These are phyloP conservation scores for Crepidotus variabilis DNA, from an alignment of 768 basidiomycete genomes.

Conservation along the genomic window DNA sequence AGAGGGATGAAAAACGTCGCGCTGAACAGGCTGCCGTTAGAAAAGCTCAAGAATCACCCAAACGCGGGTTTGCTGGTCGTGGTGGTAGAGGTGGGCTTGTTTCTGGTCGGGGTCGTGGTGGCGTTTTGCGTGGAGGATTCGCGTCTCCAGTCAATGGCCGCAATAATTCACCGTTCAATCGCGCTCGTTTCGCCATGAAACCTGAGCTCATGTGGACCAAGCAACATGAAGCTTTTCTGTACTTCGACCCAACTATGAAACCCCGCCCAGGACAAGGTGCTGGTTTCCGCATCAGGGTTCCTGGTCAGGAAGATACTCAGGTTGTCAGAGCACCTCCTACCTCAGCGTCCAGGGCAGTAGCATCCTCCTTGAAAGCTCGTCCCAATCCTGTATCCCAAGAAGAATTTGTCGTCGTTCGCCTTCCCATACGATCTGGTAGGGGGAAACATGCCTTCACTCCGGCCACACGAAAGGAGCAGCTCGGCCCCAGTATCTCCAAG, in stretches of 20 bases:
- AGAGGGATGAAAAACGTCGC: constrained; percentile 58
- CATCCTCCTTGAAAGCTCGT: constrained; percentile 15
- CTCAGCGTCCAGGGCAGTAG: constrained; percentile 15
- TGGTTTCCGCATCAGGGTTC: constrained; percentile 59
- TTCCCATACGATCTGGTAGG: constrained; percentile 42
- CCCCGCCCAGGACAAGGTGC: constrained; percentile 53
- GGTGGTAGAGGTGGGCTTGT: constrained; percentile 45
- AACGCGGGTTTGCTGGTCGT: constrained; percentile 35
- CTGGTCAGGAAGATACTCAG: constrained; percentile 36
- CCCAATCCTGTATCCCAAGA: constrained; percentile 26
- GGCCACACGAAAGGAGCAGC: constrained; percentile 29
- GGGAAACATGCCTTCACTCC: constrained; percentile 24
- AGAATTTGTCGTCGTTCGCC: constrained; percentile 46
- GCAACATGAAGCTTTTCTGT: constrained; percentile 72
- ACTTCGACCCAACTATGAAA: constrained; percentile 56
- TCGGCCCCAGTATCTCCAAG: constrained; percentile 38
- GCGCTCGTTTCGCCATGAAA: constrained; percentile 70
- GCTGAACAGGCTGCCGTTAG: constrained; percentile 20
- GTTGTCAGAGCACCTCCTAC: constrained; percentile 37
- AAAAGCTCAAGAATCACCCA: constrained; percentile 16
- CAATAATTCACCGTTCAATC: constrained; percentile 31
- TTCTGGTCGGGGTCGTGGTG: constrained; percentile 42
- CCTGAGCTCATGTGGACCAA: constrained; percentile 84
- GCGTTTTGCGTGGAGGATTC: constrained; percentile 39
- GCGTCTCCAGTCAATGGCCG: constrained; percentile 27